Evolutionary conservation across 1,284 basidiomycete species (phyloP).

Genomic region (Pseudozyma hubeiensis): DNA sequence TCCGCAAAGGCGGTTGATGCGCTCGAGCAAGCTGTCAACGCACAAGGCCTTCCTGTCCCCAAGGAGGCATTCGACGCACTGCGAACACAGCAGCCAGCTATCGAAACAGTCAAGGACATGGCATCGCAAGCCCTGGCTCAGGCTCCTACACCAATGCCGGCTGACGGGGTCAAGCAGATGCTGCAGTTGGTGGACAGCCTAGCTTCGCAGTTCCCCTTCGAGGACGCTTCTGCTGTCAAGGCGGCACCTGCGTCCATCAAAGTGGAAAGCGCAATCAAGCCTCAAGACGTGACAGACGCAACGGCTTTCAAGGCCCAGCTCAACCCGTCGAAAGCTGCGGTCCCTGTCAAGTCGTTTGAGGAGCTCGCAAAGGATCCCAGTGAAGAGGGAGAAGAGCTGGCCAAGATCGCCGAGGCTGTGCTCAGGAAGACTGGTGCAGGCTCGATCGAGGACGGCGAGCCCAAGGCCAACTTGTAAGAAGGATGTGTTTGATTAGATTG

Average conservation of each 20-base stretch:
- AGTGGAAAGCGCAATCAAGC: conserved; percentile 70
- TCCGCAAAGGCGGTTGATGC: conserved; percentile 77
- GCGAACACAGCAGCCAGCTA: conserved; percentile 72
- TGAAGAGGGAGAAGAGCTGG: conserved; percentile 37
- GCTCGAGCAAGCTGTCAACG: conserved; percentile 75
- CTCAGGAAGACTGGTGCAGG: conserved; percentile 14
- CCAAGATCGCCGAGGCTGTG: conserved; percentile 13
- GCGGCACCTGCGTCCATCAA: conserved; percentile 70
- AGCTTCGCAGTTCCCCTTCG: conserved; percentile 74
- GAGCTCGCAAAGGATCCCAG: conserved; percentile 46
- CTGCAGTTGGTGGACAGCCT: conserved; percentile 74
- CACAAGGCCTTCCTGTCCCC: conserved; percentile 74
- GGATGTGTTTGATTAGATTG: background rate
- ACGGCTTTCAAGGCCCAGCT: conserved; percentile 78
- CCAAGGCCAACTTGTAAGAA: conserved; percentile 31
- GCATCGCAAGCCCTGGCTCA: conserved; percentile 63
- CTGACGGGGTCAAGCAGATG: conserved; percentile 73
- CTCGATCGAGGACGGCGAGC: conserved; percentile 19
- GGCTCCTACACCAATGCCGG: conserved; percentile 61
- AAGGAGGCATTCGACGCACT: conserved; percentile 72
- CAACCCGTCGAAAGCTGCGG: conserved; percentile 69
- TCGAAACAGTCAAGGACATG: conserved; percentile 61
- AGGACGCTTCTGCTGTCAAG: conserved; percentile 71
- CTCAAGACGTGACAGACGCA: conserved; percentile 76
- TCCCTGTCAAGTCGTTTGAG: conserved; percentile 67